Evolutionary conservation across 805 yeast genomes (phyloP).

Genomic region (Myxozyma lipomycoides): DNA sequence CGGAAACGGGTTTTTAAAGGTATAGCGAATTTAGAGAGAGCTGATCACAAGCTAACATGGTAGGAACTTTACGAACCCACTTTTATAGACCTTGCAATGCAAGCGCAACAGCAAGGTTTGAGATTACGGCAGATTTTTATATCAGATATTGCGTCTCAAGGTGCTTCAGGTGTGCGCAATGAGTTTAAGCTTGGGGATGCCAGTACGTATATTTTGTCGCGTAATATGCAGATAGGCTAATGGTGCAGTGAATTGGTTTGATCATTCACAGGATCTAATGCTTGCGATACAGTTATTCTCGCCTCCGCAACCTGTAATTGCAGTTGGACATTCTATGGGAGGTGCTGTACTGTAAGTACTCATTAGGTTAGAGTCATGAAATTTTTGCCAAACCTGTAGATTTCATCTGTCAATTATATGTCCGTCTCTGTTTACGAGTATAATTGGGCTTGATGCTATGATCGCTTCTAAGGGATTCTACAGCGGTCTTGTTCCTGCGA

Average conservation of each 20-base stretch:
- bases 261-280: conserved; percentile 17
- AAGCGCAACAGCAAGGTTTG: background rate
- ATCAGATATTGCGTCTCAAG: conserved; percentile 26
- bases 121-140: conserved; percentile 7
- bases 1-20: conserved; percentile 23
- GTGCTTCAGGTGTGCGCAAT: conserved; percentile 26
- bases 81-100: conserved; percentile 1
- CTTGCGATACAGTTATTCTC: conserved; percentile 10
- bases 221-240: background rate
- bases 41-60: too few relatives aligned
- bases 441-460: conserved; percentile 29
- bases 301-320: conserved; percentile 26
- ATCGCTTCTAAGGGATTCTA: conserved; percentile 12
- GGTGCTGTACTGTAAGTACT: conserved; percentile 11
- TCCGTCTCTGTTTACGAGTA: conserved; percentile 19
- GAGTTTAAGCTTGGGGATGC: conserved; percentile 27
- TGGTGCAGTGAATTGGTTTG: conserved; percentile 21
- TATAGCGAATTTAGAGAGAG: background rate
- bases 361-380: background rate
- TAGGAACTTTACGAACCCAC: conserved; percentile 18
- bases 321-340: conserved; percentile 31
- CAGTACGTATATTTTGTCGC: conserved; percentile 1
- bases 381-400: conserved; percentile 1
- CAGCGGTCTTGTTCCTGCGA: conserved; percentile 2
- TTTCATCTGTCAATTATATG: conserved; percentile 11